A percentile compares a stretch with the other conserved stretches of the same genome.
phyloP scores from a whole-genome alignment of 1,139 yeast genomes.

The Pichia sp. region DNA sequence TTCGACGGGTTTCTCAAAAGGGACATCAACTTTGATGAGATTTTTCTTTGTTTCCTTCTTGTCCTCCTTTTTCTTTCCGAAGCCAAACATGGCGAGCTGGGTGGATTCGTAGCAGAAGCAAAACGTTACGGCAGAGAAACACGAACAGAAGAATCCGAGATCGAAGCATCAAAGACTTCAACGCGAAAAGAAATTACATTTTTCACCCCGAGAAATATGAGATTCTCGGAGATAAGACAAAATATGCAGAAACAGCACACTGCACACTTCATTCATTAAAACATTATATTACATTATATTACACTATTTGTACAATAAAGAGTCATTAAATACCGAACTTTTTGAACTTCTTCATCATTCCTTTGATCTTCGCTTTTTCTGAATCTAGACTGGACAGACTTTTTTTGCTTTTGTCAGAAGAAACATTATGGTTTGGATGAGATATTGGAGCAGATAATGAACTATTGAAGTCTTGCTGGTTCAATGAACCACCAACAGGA shows the following conservation, averaged over 20 bases:
- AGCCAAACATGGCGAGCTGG: conserved; percentile 24
- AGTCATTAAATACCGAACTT: conserved; percentile 14
- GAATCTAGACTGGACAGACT: not conserved
- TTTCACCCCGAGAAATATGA: too few species aligned
- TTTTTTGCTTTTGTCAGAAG: not conserved
- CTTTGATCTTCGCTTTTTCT: conserved; percentile 16
- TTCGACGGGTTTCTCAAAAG: conserved; percentile 46
- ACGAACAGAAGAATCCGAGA: too few species aligned
- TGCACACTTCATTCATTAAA: too few species aligned
- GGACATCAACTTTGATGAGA: conserved; percentile 28
- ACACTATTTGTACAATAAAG: too few species aligned
- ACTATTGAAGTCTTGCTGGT: not conserved
- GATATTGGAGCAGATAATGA: not conserved
- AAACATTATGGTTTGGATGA: not conserved
- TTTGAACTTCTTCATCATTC: conserved; percentile 20
- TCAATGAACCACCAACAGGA: not conserved
- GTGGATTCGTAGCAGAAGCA: too few species aligned
- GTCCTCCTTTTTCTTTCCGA: conserved; percentile 28
- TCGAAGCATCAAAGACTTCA: too few species aligned
- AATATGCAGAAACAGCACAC: too few species aligned
- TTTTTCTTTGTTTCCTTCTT: conserved; percentile 20
- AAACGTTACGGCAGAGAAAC: too few species aligned
- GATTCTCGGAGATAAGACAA: too few species aligned
- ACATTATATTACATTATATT: too few species aligned
- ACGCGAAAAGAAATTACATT: too few species aligned